A percentile compares a stretch with the other conserved stretches of the same genome.
These are phyloP conservation scores for Thuja plicata DNA, from an alignment of 83 land plant species.

Conservation along the genomic window DNA sequence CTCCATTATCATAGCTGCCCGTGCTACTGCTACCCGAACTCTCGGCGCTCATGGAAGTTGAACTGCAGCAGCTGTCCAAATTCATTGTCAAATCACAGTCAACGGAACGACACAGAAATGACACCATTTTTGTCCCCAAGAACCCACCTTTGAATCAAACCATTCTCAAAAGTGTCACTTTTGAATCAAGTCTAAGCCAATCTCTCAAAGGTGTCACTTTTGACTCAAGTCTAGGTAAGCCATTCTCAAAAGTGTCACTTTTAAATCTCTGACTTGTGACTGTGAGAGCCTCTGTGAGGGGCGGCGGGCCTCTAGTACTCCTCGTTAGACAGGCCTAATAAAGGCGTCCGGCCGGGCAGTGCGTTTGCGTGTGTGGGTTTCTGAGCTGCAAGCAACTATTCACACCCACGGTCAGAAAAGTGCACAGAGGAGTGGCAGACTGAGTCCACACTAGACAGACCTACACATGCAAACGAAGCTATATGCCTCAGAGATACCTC, in stretches of 20 bases:
- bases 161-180: too few relatives aligned
- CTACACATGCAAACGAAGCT: background rate
- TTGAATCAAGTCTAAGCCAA: too few relatives aligned
- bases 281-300: background rate
- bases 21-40: constrained; percentile 32
- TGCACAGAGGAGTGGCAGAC: background rate
- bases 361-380: constrained; percentile 5
- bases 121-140: background rate
- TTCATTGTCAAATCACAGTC: background rate
- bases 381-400: background rate
- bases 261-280: background rate
- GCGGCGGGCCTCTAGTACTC: background rate
- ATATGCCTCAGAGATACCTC: too few relatives aligned
- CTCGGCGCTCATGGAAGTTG: constrained; percentile 33
- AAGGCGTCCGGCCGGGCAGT: background rate
- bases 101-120: background rate
- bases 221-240: too few relatives aligned
- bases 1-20: constrained; percentile 4
- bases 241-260: too few relatives aligned
- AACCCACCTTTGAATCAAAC: background rate
- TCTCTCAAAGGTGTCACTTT: too few relatives aligned
- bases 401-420: background rate
- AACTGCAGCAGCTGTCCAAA: constrained; percentile 9
- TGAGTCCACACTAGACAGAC: background rate
- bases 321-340: background rate